These are phyloP conservation scores for Metschnikowia kofuensis DNA, from an alignment of 805 yeast genomes.

Conservation along the genomic window DNA sequence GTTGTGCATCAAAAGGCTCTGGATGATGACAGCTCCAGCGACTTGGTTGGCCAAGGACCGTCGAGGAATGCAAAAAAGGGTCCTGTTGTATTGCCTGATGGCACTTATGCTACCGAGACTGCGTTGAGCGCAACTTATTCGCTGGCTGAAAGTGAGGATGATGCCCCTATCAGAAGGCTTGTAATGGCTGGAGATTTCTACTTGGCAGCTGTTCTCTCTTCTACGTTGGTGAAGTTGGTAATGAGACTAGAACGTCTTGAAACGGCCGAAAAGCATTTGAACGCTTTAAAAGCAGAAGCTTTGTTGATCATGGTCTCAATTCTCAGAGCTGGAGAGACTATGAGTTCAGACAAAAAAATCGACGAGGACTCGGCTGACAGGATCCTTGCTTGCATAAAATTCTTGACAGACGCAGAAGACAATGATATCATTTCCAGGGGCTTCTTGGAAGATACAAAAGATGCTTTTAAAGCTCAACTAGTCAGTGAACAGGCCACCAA, in stretches of 20 bases:
- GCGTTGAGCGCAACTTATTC: conserved; percentile 56
- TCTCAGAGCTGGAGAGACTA: conserved; percentile 79
- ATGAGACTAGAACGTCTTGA: conserved; percentile 65
- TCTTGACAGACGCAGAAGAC: conserved; percentile 65
- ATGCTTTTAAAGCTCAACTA: conserved; percentile 75
- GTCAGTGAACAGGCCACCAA: conserved; percentile 56
- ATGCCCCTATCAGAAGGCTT: conserved; percentile 77
- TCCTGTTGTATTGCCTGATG: conserved; percentile 94
- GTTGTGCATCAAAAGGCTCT: conserved; percentile 35
- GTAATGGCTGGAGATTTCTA: conserved; percentile 87
- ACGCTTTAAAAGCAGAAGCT: conserved; percentile 93
- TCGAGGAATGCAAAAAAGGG: conserved; percentile 35
- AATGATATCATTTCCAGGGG: conserved; percentile 55
- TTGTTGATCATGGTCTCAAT: conserved; percentile 89
- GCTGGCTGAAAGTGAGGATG: conserved; percentile 36
- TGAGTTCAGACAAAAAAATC: conserved; percentile 65
- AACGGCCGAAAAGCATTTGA: conserved; percentile 53
- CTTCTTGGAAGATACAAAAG: conserved; percentile 83
- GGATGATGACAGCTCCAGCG: conserved; percentile 20
- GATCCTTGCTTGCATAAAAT: conserved; percentile 80
- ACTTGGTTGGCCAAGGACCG: not conserved
- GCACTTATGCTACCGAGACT: conserved; percentile 95
- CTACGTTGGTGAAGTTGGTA: conserved; percentile 84
- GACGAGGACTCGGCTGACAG: conserved; percentile 98
- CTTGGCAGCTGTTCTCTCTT: conserved; percentile 81